These are phyloP conservation scores for Mycena polygramma DNA, from an alignment of 768 basidiomycete species.

Conservation along the genomic window DNA sequence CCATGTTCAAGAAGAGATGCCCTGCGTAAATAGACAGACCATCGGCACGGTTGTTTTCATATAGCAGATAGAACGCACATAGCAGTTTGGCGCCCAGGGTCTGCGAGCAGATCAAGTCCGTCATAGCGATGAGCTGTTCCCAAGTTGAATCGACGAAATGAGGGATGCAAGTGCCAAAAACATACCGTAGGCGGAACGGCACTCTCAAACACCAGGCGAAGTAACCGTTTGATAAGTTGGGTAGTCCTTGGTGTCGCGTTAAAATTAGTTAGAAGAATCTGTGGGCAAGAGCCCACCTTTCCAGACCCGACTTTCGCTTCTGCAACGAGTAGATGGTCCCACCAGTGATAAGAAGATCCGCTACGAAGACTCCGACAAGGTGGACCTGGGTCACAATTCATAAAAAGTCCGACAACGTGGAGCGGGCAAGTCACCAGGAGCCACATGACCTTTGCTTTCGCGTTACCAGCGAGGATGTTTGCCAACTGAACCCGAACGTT, in stretches of 20 bases:
- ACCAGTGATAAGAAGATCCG: conserved; percentile 26
- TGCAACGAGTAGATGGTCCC: conserved; percentile 25
- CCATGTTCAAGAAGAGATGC: conserved; percentile 29
- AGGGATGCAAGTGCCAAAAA: neutral
- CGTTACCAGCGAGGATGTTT: conserved; percentile 23
- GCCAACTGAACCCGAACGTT: conserved; percentile 4
- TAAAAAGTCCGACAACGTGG: neutral
- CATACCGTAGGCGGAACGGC: conserved; percentile 31
- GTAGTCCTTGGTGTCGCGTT: conserved; percentile 13
- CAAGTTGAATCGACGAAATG: neutral
- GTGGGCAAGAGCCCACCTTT: conserved; percentile 5
- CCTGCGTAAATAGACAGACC: conserved; percentile 2
- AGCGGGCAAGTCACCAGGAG: conserved; percentile 17
- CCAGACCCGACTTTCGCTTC: conserved; percentile 17
- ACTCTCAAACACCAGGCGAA: conserved; percentile 33
- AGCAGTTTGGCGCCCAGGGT: conserved; percentile 25
- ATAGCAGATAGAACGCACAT: conserved; percentile 4
- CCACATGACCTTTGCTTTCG: conserved; percentile 30
- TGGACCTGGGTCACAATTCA: conserved; percentile 19
- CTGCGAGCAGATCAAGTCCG: conserved; percentile 32
- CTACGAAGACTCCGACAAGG: conserved; percentile 29
- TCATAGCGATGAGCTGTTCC: conserved; percentile 25
- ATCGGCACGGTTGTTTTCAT: neutral
- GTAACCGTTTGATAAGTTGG: conserved; percentile 23
- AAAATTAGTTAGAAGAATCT: neutral